Evolutionary conservation across 306 rosid species (phyloP), one percentile per base, ranked within the genome.

Genomic region (Quercus glauca): DNA sequence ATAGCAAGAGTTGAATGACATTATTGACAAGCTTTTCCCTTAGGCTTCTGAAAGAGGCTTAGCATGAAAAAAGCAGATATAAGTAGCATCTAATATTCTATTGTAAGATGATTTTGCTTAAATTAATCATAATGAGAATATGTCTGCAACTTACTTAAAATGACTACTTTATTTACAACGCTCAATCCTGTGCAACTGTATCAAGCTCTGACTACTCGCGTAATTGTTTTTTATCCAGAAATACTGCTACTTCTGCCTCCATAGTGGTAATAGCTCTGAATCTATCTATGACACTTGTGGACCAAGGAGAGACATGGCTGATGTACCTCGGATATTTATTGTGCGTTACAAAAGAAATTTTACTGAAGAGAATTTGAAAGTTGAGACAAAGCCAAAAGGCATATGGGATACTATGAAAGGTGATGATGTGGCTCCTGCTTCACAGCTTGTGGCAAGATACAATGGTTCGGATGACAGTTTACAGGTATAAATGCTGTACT

Each of bases 361-460:
- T 45, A 89, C 89, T 20, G 85, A 84, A 76, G 84, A 76, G 56
- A 79, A 88, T 75, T 71, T 53, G 25, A 84, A 88, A 82, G 73
- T 82, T 19, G 70, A 93, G 77, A 83, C 56, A 74, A 86, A 74
- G 83, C 60, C 83, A 18, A 90, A 71, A 69, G 78, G 73, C 81
- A 29, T 82, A 53, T 82, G 87, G 84, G 90, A 86, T 69, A 19
- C 81, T 19, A 57, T 85, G 7, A 81, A 83, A 53, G 88, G 85
- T 4, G 81, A 81, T 63, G 99, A 93, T 41, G 37, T 83, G 53
- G 98, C 93, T 84, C 92, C 80, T 71, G 93, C 96, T 43, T 86
- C 96, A 74, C 99, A 93, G 85, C 94, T 91, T 74, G 97, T 95
- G 82, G 97, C 98, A 17, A 89, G 83, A 80, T 95, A 91, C 91